Percentiles rank a stretch among this genome's conserved stretches.
Conservation (phyloP, 495 filamentous ascomycete species). For the Aspergillus leporis region DNA sequence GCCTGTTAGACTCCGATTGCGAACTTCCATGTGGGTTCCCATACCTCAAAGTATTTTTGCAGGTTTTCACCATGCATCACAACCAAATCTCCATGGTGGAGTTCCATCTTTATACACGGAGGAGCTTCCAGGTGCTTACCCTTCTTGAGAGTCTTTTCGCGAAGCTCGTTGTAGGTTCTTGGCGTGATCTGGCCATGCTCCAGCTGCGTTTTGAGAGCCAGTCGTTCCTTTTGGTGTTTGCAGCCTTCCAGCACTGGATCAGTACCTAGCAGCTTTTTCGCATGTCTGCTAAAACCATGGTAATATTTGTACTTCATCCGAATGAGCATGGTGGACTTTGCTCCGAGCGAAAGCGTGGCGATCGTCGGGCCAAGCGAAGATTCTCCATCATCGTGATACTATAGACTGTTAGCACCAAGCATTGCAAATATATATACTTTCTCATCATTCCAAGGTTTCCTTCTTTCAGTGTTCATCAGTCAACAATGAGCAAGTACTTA, state of each 20-base stretch:
- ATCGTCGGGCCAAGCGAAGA: slow-evolving; percentile 71
- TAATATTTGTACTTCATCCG: slow-evolving; percentile 64
- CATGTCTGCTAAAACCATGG: slow-evolving; percentile 38
- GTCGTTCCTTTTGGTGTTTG: slow-evolving; percentile 36
- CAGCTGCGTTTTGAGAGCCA: slow-evolving; percentile 33
- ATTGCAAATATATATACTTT: not conserved
- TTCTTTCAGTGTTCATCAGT: not conserved
- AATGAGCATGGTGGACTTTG: slow-evolving; percentile 65
- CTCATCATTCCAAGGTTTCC: not conserved
- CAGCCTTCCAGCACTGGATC: slow-evolving; percentile 40
- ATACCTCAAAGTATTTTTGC: slow-evolving; percentile 72
- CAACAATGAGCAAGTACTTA: slow-evolving; percentile 38
- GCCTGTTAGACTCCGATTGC: slow-evolving; percentile 17
- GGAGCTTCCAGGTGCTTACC: slow-evolving; percentile 20
- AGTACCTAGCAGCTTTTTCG: slow-evolving; percentile 20
- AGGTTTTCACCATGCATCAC: slow-evolving; percentile 77
- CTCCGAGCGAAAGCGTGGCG: slow-evolving; percentile 73
- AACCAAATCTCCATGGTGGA: slow-evolving; percentile 79
- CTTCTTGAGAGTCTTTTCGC: slow-evolving; percentile 8
- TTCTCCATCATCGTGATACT: slow-evolving; percentile 91
- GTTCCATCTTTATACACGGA: slow-evolving; percentile 33
- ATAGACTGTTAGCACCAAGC: not conserved
- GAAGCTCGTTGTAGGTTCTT: slow-evolving; percentile 23
- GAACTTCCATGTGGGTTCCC: slow-evolving; percentile 12
- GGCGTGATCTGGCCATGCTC: slow-evolving; percentile 22